Evolutionary conservation across 148 eudicot species (phyloP), one percentile per base, ranked within the genome.

Genomic region (Vaccinium vitisidaea): DNA sequence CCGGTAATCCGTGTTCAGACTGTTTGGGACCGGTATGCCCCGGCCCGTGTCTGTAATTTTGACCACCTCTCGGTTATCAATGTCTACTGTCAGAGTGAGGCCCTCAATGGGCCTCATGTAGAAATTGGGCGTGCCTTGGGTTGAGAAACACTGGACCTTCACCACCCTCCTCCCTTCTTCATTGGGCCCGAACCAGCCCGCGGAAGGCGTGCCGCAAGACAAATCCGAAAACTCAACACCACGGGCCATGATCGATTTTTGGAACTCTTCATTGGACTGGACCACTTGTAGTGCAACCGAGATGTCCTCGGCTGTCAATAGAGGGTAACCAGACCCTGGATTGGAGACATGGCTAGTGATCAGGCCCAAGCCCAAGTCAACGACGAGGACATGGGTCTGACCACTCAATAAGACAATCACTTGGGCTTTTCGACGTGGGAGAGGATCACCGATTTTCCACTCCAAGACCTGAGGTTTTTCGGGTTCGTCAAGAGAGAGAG

Each of bases 31-130:
- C 1, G 89, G 91, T 15, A 89, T 85, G 69, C 65, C 85, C 27
- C 82, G 84, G 21, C 87, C 86, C 1, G 39, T 83, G 30, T 87
- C 84, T 0, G 77, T 39, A 6, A 89, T 52, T 82, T 87, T 86
- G 2, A 89, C 48, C 6, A 87, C 75, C 80, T 89, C 85, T 25
- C 25, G 48, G 4, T 80, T 77, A 10, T 89, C 91, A 9, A 89
- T 18, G 53, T 89, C 89, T 1, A 86, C 82, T 2, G 76, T 80
- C 25, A 87, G 16, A 0, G 80, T 74, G 82, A 89, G 83, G 59
- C 91, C 91, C 67, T 89, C 91, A 21, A 89, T 89, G 71, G 91
- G 91, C 86, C 89, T 85, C 91, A 89, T 89, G 85, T 87, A 89
- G 67, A 80, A 89, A 52, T 89, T 89, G 23, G 89, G 83, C 14